phyloP scores from a whole-genome alignment of 228 moss, liverwort and hornwort genomes.

The Sphagnum fallax region DNA sequence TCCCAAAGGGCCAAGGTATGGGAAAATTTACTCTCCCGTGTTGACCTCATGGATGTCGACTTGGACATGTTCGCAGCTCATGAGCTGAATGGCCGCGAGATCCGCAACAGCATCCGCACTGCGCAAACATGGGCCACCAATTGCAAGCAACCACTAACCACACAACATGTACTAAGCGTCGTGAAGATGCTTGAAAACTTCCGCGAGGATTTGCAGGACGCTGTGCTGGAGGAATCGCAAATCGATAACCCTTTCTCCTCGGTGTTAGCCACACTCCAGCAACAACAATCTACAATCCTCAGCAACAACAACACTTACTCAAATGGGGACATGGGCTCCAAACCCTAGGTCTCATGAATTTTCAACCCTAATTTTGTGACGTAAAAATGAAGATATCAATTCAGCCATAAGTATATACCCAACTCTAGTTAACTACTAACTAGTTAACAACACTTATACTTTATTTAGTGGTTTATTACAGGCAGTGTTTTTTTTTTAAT shows the following conservation, averaged over 20 bases:
- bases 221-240: slow-evolving; percentile 13
- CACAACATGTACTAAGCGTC: slow-evolving; percentile 23
- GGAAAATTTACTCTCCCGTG: slow-evolving; percentile 24
- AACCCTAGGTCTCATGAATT: no score
- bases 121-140: slow-evolving; percentile 47
- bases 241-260: neutral
- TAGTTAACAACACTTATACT: no score
- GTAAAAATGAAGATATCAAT: no score
- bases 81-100: slow-evolving; percentile 45
- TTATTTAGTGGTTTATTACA: no score
- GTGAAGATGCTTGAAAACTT: slow-evolving; percentile 27
- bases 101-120: slow-evolving; percentile 40
- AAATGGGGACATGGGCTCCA: no score
- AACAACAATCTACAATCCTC: no score
- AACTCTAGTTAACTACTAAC: no score
- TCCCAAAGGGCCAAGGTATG: slow-evolving; percentile 28
- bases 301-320: no score
- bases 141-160: slow-evolving; percentile 15
- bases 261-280: no score
- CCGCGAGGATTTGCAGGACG: slow-evolving; percentile 26
- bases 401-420: no score
- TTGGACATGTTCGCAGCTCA: slow-evolving; percentile 10
- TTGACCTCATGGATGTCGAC: slow-evolving; percentile 8
- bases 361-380: no score
- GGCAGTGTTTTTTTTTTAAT: no score